Evolutionary conservation across 1,284 basidiomycete genomes (phyloP).

Genomic region (Leccinum colubrinum): DNA sequence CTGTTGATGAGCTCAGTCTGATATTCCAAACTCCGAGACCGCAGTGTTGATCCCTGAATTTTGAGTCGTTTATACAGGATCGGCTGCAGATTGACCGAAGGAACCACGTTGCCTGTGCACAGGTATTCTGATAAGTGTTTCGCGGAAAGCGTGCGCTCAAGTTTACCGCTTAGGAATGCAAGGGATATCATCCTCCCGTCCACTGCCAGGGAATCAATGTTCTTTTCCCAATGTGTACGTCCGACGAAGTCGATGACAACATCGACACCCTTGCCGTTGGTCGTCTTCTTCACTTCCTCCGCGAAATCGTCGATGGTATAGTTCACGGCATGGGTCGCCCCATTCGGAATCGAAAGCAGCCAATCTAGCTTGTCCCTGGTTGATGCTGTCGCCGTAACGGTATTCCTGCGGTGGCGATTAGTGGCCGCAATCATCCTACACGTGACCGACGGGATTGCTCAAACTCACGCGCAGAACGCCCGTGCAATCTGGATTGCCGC

Average conservation of each 20-base stretch:
- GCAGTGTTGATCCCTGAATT: conserved; percentile 88
- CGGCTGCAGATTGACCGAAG: conserved; percentile 62
- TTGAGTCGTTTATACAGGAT: conserved; percentile 86
- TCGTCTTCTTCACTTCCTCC: conserved; percentile 61
- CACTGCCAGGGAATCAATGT: conserved; percentile 71
- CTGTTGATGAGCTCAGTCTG: conserved; percentile 75
- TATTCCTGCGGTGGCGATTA: conserved; percentile 43
- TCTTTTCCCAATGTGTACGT: conserved; percentile 80
- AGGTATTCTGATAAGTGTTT: conserved; percentile 22
- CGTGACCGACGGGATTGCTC: conserved; percentile 2
- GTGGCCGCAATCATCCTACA: background rate
- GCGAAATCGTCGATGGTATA: conserved; percentile 86
- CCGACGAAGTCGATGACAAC: conserved; percentile 91
- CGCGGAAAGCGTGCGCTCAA: conserved; percentile 15
- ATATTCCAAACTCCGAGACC: conserved; percentile 77
- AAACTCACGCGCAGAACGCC: conserved; percentile 68
- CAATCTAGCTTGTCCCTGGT: conserved; percentile 83
- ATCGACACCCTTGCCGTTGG: conserved; percentile 68
- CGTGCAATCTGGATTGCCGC: conserved; percentile 90
- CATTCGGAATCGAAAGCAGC: conserved; percentile 62
- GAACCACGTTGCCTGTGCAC: conserved; percentile 59
- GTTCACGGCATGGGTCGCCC: conserved; percentile 77
- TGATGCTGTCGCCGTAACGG: conserved; percentile 84
- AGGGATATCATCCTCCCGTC: conserved; percentile 81
- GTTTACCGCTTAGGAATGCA: conserved; percentile 60